Percentiles rank a stretch among this genome's conserved stretches.
These are phyloP conservation scores for Cicer bijugum DNA, from an alignment of 306 rosid genomes.

Conservation along the genomic window DNA sequence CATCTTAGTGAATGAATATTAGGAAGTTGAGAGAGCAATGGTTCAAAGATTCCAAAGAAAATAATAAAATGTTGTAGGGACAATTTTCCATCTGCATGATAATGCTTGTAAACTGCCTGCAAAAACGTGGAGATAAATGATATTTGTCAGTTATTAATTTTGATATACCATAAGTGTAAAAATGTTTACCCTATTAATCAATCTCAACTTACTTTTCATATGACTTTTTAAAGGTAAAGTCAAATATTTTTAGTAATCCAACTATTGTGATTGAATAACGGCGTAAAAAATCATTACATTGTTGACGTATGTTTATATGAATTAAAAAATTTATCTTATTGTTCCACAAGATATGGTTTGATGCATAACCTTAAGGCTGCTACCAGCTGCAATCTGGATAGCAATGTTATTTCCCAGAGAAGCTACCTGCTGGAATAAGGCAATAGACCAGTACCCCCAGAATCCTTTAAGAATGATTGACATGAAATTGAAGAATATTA, in stretches of 20 bases:
- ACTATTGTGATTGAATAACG: too few relatives aligned
- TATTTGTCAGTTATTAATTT: too few relatives aligned
- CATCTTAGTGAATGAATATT: constrained; percentile 77
- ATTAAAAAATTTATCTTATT: not conserved
- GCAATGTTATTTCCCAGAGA: constrained; percentile 83
- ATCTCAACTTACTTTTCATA: too few relatives aligned
- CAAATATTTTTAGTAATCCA: too few relatives aligned
- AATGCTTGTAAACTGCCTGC: constrained; percentile 73
- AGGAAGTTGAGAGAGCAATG: constrained; percentile 77
- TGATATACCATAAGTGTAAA: too few relatives aligned
- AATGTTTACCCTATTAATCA: too few relatives aligned
- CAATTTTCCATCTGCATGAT: constrained; percentile 58
- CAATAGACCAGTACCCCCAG: constrained; percentile 80
- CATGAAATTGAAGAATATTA: constrained; percentile 26
- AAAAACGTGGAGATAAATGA: constrained; percentile 6
- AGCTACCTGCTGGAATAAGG: constrained; percentile 79
- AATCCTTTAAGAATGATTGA: constrained; percentile 56
- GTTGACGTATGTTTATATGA: too few relatives aligned
- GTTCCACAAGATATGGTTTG: constrained; percentile 21
- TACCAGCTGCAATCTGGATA: constrained; percentile 83
- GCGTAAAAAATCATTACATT: too few relatives aligned
- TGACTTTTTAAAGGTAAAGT: too few relatives aligned
- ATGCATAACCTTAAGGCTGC: constrained; percentile 69
- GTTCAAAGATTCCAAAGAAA: constrained; percentile 76
- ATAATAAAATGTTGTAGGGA: constrained; percentile 70